A percentile compares a stretch with the other conserved stretches of the same genome.
These are phyloP conservation scores for Testicularia cyperi DNA, from an alignment of 1,284 basidiomycete species.

Conservation along the genomic window DNA sequence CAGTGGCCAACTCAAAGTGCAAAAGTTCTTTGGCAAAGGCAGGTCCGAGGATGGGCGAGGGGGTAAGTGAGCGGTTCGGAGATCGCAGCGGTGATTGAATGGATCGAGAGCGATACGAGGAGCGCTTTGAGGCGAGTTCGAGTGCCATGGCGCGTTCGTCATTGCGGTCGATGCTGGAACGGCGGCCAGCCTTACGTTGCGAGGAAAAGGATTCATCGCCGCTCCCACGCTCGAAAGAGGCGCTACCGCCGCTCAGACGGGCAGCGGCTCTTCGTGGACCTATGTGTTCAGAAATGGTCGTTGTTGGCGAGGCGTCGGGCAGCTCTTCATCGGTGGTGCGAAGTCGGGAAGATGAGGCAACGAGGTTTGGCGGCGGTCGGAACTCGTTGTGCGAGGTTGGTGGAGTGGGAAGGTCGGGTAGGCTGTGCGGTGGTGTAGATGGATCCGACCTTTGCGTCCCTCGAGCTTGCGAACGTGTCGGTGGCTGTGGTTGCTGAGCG, in stretches of 20 bases:
- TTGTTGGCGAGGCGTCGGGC: constrained; percentile 26
- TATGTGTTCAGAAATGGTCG: constrained; percentile 35
- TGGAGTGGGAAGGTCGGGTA: constrained; percentile 33
- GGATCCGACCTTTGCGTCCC: too few species aligned
- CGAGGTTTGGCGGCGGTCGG: constrained; percentile 18
- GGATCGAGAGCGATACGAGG: constrained; percentile 24
- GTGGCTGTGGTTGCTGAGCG: too few species aligned
- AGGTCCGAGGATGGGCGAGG: constrained; percentile 51
- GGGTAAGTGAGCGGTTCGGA: constrained; percentile 42
- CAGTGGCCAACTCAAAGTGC: constrained; percentile 8
- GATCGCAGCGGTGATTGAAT: constrained; percentile 20
- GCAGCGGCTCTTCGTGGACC: constrained; percentile 23
- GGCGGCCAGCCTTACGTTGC: constrained; percentile 18
- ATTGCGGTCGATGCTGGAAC: constrained; percentile 37
- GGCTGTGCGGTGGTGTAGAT: constrained; percentile 13
- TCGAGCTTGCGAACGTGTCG: too few species aligned
- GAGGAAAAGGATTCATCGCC: constrained; percentile 23
- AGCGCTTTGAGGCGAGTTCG: constrained; percentile 16
- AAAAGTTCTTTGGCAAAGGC: constrained; percentile 8
- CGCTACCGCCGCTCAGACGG: constrained; percentile 27
- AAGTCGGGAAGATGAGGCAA: constrained; percentile 25
- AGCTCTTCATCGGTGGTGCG: constrained; percentile 9
- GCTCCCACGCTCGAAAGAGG: constrained; percentile 18
- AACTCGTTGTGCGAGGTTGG: constrained; percentile 47
- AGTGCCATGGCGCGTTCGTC: constrained; percentile 24